A percentile compares a stretch with the other conserved stretches of the same genome.
Conservation (phyloP, 2,329 filamentous ascomycete genomes). For the Hymenoscyphus repandus region DNA sequence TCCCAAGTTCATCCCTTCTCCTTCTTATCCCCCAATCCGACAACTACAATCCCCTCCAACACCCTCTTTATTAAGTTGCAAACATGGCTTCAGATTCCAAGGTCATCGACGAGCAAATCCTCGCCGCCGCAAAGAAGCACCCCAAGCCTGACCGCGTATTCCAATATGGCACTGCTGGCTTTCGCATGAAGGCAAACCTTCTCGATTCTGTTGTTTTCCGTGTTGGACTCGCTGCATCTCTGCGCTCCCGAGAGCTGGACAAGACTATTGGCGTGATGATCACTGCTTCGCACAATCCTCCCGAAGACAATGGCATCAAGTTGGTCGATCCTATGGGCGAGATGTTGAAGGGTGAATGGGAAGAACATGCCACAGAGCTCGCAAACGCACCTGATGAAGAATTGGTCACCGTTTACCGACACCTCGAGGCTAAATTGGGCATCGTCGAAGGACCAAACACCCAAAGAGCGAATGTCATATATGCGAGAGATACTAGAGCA, state of each 20-base stretch:
- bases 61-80: background rate
- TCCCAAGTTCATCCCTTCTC: constrained; percentile 1
- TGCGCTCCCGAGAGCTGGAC: constrained; percentile 84
- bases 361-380: constrained; percentile 78
- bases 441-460: constrained; percentile 56
- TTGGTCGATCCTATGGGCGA: constrained; percentile 96
- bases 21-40: background rate
- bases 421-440: constrained; percentile 69
- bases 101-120: constrained; percentile 45
- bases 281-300: constrained; percentile 88
- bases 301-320: constrained; percentile 88
- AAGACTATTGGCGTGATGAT: constrained; percentile 97
- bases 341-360: constrained; percentile 97
- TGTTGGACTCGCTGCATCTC: constrained; percentile 80
- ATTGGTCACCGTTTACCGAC: constrained; percentile 70
- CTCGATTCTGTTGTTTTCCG: constrained; percentile 91
- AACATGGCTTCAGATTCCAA: constrained; percentile 3
- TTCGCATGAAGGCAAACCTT: constrained; percentile 68
- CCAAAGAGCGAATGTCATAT: constrained; percentile 70
- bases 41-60: background rate
- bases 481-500: constrained; percentile 86
- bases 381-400: constrained; percentile 79
- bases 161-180: constrained; percentile 63
- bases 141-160: constrained; percentile 51
- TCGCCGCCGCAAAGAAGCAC: constrained; percentile 58